phyloP scores from a whole-genome alignment of 345 rosid species.

The Ceriops tagal region DNA sequence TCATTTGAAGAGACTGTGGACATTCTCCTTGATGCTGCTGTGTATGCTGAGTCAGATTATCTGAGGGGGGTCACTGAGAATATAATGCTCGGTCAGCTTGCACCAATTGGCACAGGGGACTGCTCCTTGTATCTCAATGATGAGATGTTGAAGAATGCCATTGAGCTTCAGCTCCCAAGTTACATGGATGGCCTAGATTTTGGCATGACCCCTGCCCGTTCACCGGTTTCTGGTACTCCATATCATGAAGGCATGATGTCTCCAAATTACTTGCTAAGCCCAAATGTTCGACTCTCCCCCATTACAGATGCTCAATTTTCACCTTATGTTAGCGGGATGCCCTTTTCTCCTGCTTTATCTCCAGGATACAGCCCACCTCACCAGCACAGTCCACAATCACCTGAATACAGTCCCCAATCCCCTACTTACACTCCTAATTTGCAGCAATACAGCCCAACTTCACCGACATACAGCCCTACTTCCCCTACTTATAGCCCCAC shows the following conservation, averaged over 20 bases:
- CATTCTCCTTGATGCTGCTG: constrained; percentile 97
- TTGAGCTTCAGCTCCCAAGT: constrained; percentile 97
- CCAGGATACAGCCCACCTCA: constrained; percentile 89
- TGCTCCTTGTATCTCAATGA: constrained; percentile 86
- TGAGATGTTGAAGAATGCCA: constrained; percentile 96
- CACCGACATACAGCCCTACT: constrained; percentile 85
- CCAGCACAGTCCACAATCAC: constrained; percentile 74
- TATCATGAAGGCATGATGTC: constrained; percentile 97
- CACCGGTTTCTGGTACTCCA: constrained; percentile 87
- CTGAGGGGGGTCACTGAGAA: constrained; percentile 93
- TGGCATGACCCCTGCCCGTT: constrained; percentile 91
- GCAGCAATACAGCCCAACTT: constrained; percentile 81
- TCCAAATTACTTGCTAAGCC: constrained; percentile 77
- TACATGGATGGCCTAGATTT: constrained; percentile 85
- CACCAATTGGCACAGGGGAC: constrained; percentile 93
- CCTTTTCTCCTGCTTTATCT: constrained; percentile 79
- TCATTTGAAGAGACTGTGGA: constrained; percentile 98
- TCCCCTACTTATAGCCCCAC: constrained; percentile 87
- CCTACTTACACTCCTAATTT: constrained; percentile 86
- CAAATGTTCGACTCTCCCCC: constrained; percentile 77
- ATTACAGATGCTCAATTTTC: constrained; percentile 81
- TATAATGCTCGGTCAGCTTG: constrained; percentile 96
- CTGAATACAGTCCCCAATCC: constrained; percentile 78
- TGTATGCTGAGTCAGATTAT: constrained; percentile 81
- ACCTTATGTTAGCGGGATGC: constrained; percentile 90